Evolutionary conservation across 2,329 filamentous ascomycete species (phyloP), one percentile per base, ranked within the genome.

Genomic region (Fonsecaea pugnacius): DNA sequence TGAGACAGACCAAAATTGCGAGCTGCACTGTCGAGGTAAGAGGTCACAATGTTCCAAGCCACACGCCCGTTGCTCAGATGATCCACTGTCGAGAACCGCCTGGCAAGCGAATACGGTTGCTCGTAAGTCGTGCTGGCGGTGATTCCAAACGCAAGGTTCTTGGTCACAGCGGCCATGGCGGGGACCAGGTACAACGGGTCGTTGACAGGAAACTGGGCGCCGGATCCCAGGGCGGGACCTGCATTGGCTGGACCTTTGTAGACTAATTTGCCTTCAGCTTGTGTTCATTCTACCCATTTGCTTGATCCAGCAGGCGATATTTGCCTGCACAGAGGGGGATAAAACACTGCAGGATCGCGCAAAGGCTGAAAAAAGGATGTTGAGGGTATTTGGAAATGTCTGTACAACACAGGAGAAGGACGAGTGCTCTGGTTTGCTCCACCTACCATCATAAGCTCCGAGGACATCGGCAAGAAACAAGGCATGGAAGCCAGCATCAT

Each of bases 91-190:
- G 84, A 86, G 10, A 90, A 75, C n/a, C 87, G 77, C 18, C 88
- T 76, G 0, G 88, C 88, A 14, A 90, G 77, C 68, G 89, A 84
- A 70, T 89, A 90, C 0, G 88, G 88, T 71, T 87, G 83, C 72
- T 90, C 88, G 66, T 90, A 91, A 0, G 86, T 89, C 0, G 88
- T 89, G 1, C 85, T 84, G 0, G 87, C 83, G 0, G 88, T 90
- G 1, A 90, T 85, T 0, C 88, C 88, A 65, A 91, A 90, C 0
- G 84, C 75, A 60, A 84, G 73, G 21, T 76, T 78, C 65, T 80
- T 77, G 0, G 82, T 82, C 2, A 76, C 78, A 4, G 80, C 75
- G 6, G 80, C 79, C 77, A 83, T 78, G 2, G 80, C 80, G 0
- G 81, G 74, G 12, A 83, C 75, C 30, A 73, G 73, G 62, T 76